Conservation (phyloP, 495 filamentous ascomycete species). For the Annulohypoxylon maeteangense region DNA sequence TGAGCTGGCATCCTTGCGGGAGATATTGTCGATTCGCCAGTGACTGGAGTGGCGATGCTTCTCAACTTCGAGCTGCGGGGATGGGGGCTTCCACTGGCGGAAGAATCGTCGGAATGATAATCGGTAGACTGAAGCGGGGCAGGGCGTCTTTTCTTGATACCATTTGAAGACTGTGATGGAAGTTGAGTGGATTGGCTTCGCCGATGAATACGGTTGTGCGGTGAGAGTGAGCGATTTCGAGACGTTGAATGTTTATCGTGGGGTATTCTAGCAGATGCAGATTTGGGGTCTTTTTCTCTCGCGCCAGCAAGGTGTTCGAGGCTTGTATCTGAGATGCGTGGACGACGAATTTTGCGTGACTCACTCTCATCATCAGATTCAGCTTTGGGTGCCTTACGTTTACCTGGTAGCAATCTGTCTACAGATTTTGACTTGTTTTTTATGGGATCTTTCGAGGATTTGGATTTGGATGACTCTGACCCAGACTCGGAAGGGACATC, state of each 20-base stretch:
- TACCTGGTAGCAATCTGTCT: constrained; percentile 54
- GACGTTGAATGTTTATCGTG: constrained; percentile 51
- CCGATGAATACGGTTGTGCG: constrained; percentile 65
- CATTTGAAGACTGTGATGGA: constrained; percentile 59
- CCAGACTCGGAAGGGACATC: constrained; percentile 57
- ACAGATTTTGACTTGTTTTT: constrained; percentile 53
- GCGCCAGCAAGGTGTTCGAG: constrained; percentile 51
- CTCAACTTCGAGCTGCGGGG: constrained; percentile 73
- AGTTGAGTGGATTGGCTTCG: constrained; percentile 74
- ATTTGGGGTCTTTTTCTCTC: constrained; percentile 46
- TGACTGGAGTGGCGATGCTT: constrained; percentile 68
- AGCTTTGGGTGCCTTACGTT: constrained; percentile 57
- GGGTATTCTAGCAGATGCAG: constrained; percentile 47
- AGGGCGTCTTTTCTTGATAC: constrained; percentile 67
- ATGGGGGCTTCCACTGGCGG: constrained; percentile 74
- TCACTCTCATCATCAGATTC: constrained; percentile 63
- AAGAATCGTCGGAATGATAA: constrained; percentile 77
- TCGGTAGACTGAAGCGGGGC: constrained; percentile 71
- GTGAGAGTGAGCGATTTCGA: constrained; percentile 72
- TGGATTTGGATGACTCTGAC: constrained; percentile 55
- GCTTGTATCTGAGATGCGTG: constrained; percentile 56
- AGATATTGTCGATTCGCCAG: constrained; percentile 66
- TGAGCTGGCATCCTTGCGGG: constrained; percentile 73
- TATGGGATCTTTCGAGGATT: constrained; percentile 49
- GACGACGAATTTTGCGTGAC: constrained; percentile 59